Evolutionary conservation across 1,139 yeast genomes (phyloP), one percentile per base, ranked within the genome.

Genomic region (Candida neerlandica): DNA sequence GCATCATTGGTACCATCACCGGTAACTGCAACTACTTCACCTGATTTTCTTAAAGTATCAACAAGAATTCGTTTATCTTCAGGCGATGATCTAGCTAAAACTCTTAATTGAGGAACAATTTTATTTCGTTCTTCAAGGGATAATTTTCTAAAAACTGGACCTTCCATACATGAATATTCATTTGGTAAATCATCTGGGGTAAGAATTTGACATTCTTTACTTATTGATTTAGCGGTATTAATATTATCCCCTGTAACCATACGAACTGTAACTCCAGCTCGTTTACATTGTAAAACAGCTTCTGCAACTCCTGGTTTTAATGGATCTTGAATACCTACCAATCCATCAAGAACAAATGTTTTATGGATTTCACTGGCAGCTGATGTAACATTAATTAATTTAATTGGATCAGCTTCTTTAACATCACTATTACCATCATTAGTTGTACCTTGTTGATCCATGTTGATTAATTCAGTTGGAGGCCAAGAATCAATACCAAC

Each of bases 1-100:
- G 96, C 96, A 75, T 90, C 97, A 66, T 90, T 90, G 11, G 96
- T 90, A 67, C 99, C 99, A 69, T 94, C 99, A 65, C 99, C 99
- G 32, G 99, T 94, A 40, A 92, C 99, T 1, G 99, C 99, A 48
- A 94, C 99, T 44, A 94, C 96, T 62, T 94, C 97, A 33, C 94
- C 96, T 63, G 85, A 78, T 45, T 80, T 76, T 60, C 87, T 84
- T 58, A 94, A 77, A n/a, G 90, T 84, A 58, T 87, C 87, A 40
- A 95, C 99, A 47, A 94, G 77, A 37, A 89, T 73, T 54, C 96
- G 77, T 70, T 94, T 94, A 69, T 94, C 99, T 60, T 92, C 97
- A 4, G 99, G 99, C 14, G 96, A 86, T 0, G 97, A 91, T 63
- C 99, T 81, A 1, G 98, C 99, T 59, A 94, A 73, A 1, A 94